Evolutionary conservation across 345 rosid genomes (phyloP).

Genomic region (Camelina sativa): DNA sequence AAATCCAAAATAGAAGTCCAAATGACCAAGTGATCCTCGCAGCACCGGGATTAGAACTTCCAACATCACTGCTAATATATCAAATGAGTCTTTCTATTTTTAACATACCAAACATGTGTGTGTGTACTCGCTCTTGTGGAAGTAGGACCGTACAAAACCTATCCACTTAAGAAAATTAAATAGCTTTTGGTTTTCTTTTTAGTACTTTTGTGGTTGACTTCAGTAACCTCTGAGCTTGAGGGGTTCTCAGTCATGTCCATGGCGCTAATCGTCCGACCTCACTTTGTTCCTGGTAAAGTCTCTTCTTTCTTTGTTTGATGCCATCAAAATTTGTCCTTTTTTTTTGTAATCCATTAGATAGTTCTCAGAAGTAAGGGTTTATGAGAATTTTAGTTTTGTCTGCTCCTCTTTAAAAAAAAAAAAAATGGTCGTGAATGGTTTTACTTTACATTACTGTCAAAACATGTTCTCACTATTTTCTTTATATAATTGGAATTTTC

Average conservation of each 20-base stretch:
- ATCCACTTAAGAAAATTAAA: constrained; percentile 1
- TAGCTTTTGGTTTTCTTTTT: background rate
- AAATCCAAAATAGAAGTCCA: background rate
- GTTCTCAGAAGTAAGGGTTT: background rate
- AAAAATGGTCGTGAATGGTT: background rate
- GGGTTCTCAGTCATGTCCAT: constrained; percentile 13
- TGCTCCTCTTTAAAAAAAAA: background rate
- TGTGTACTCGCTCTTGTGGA: constrained; percentile 11
- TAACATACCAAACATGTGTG: background rate
- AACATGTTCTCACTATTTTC: constrained; percentile 7
- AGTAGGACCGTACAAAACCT: constrained; percentile 28
- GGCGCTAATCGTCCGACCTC: constrained; percentile 21
- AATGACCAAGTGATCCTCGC: background rate
- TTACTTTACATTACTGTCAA: background rate
- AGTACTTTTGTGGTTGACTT: background rate
- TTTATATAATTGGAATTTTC: constrained; percentile 1
- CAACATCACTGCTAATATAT: background rate
- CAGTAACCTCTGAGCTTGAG: background rate
- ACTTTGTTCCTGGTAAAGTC: constrained; percentile 28
- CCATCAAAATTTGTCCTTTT: background rate
- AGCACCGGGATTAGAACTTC: background rate
- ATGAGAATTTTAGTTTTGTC: background rate
- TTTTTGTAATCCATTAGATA: background rate
- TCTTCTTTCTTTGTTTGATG: constrained; percentile 14
- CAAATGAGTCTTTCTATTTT: background rate